These are phyloP conservation scores for Sporothrix phasma DNA, from an alignment of 2,329 filamentous ascomycete species.

Conservation along the genomic window DNA sequence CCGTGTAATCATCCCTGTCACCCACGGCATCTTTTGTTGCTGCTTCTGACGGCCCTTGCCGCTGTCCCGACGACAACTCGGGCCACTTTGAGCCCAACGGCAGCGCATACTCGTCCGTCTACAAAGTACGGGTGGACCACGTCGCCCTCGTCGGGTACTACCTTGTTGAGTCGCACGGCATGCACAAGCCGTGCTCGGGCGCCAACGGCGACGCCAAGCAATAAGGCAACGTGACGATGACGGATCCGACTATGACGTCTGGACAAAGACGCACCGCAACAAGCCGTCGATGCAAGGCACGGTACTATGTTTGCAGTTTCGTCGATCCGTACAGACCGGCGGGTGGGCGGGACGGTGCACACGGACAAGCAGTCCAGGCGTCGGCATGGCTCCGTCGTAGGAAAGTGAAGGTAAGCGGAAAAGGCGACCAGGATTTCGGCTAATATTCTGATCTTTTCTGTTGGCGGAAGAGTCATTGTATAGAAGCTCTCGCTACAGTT, in stretches of 20 bases:
- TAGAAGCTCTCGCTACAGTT: no score
- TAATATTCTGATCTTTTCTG: no score
- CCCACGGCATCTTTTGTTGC: neutral
- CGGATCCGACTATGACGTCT: slow-evolving; percentile 28
- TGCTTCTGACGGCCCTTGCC: neutral
- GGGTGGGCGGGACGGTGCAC: slow-evolving; percentile 38
- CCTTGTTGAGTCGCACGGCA: slow-evolving; percentile 19
- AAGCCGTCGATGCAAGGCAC: slow-evolving; percentile 38
- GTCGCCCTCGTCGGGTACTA: slow-evolving; percentile 18
- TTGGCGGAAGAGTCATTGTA: no score
- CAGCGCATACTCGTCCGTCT: slow-evolving; percentile 29
- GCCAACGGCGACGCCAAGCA: slow-evolving; percentile 23
- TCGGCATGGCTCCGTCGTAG: slow-evolving; percentile 28
- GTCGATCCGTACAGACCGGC: slow-evolving; percentile 40
- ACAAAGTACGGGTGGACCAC: slow-evolving; percentile 20
- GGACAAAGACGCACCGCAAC: slow-evolving; percentile 28
- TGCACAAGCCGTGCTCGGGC: slow-evolving; percentile 16
- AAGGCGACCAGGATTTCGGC: no score
- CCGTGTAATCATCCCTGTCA: neutral
- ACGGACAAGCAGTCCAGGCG: slow-evolving; percentile 38
- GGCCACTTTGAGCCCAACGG: slow-evolving; percentile 37
- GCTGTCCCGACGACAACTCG: slow-evolving; percentile 32
- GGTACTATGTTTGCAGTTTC: slow-evolving; percentile 40
- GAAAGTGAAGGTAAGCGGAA: no score
- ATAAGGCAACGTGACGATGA: slow-evolving; percentile 27